Conservation (phyloP, 768 basidiomycete genomes). For the Sarcodon sp. region DNA sequence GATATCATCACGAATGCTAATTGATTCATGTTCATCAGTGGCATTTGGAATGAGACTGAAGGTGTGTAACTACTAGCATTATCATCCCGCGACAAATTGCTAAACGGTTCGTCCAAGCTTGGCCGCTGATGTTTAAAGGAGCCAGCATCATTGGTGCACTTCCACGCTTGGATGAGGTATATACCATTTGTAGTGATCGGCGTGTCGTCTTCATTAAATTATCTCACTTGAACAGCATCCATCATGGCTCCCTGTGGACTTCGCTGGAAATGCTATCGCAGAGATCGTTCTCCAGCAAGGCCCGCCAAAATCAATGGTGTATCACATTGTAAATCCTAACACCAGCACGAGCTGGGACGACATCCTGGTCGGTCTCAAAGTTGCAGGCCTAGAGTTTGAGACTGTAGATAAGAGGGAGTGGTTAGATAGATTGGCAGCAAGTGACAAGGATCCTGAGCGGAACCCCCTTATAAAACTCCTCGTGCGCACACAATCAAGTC, state of each 20-base stretch:
- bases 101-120: constrained; percentile 2
- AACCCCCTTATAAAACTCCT: constrained; percentile 33
- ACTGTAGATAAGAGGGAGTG: constrained; percentile 22
- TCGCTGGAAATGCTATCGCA: constrained; percentile 30
- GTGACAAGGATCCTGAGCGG: constrained; percentile 19
- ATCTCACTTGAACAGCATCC: constrained; percentile 15
- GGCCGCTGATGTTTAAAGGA: constrained; percentile 31
- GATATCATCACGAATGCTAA: background rate
- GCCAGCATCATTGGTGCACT: constrained; percentile 25
- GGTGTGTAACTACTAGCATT: too few species aligned
- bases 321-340: constrained; percentile 26
- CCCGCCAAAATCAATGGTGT: constrained; percentile 12
- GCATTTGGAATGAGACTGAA: constrained; percentile 43
- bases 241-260: constrained; percentile 43
- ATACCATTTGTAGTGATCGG: background rate
- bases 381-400: constrained; percentile 26
- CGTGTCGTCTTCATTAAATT: background rate
- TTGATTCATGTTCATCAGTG: constrained; percentile 11
- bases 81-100: too few species aligned
- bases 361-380: constrained; percentile 24
- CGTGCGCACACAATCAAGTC: constrained; percentile 4
- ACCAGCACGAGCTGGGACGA: constrained; percentile 21
- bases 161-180: constrained; percentile 17
- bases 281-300: constrained; percentile 23
- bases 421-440: constrained; percentile 21